Conservation (phyloP, 805 yeast species). For the Candida vaughaniae region DNA sequence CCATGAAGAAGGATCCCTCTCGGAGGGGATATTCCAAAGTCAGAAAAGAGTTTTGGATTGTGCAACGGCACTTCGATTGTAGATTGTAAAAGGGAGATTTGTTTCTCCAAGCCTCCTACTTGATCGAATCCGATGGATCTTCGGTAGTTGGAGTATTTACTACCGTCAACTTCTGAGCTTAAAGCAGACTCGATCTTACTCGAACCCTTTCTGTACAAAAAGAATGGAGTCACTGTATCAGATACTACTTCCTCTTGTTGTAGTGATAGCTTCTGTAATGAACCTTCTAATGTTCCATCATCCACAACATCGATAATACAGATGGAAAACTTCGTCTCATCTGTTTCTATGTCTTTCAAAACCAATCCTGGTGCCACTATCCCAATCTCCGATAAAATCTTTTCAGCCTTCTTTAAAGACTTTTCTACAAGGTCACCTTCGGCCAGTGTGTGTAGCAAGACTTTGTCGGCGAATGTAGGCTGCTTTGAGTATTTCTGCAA, state of each 20-base stretch:
- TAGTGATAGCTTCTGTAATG: conserved; percentile 35
- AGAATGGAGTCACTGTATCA: conserved; percentile 36
- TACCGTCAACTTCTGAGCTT: conserved; percentile 6
- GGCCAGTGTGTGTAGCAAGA: background rate
- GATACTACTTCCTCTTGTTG: conserved; percentile 16
- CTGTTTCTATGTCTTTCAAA: conserved; percentile 4
- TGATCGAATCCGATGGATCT: conserved; percentile 44
- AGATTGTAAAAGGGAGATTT: conserved; percentile 58
- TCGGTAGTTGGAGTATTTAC: conserved; percentile 45
- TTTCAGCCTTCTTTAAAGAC: conserved; percentile 28
- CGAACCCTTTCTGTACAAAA: conserved; percentile 35
- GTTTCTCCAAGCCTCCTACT: conserved; percentile 77
- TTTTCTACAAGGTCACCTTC: background rate
- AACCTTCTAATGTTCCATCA: conserved; percentile 33
- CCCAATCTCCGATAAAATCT: conserved; percentile 53
- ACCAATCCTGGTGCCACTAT: conserved; percentile 57
- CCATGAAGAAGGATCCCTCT: conserved; percentile 93
- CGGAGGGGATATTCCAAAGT: conserved; percentile 90
- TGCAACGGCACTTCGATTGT: conserved; percentile 80
- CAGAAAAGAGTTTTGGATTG: conserved; percentile 70
- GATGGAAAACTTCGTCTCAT: conserved; percentile 14
- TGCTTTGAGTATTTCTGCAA: conserved; percentile 47
- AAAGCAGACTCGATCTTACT: conserved; percentile 9
- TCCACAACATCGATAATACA: conserved; percentile 27
- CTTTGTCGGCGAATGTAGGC: conserved; percentile 39